Conservation (phyloP, 1,284 basidiomycete genomes). For the Pyrrhoderma noxium region DNA sequence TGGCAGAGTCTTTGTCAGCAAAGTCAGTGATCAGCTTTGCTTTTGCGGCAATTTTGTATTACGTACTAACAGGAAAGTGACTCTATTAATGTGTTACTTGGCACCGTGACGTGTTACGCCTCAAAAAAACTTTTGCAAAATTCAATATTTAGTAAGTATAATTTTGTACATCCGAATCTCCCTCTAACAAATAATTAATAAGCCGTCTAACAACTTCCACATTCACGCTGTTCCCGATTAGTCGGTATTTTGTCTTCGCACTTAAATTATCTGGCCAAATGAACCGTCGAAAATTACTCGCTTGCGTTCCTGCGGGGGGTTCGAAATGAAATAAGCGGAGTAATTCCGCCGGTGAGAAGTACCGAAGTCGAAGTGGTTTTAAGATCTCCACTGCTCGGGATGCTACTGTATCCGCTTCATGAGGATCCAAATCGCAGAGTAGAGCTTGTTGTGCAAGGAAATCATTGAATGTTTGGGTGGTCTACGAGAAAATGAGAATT, state of each 20-base stretch:
- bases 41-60: no score
- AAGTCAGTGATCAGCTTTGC: no score
- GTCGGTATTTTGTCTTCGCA: slow-evolving; percentile 58
- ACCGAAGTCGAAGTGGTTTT: slow-evolving; percentile 51
- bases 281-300: slow-evolving; percentile 29
- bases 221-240: slow-evolving; percentile 77
- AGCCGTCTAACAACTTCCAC: slow-evolving; percentile 56
- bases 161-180: background rate
- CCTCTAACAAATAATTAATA: slow-evolving; percentile 44
- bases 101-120: no score
- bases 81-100: no score
- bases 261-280: slow-evolving; percentile 54
- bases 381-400: slow-evolving; percentile 36
- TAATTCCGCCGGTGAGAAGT: slow-evolving; percentile 66
- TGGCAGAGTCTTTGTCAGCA: no score
- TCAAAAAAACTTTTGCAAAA: background rate
- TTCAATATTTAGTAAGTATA: background rate
- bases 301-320: slow-evolving; percentile 19
- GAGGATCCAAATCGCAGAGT: background rate
- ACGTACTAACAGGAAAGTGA: no score
- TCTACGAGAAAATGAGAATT: slow-evolving; percentile 36
- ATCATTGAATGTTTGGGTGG: slow-evolving; percentile 47
- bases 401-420: slow-evolving; percentile 27
- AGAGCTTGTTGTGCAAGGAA: slow-evolving; percentile 36
- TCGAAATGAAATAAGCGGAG: slow-evolving; percentile 61